These are phyloP conservation scores for Arthrobotrys sinensis DNA, from an alignment of 2,329 filamentous ascomycete species.

Conservation along the genomic window DNA sequence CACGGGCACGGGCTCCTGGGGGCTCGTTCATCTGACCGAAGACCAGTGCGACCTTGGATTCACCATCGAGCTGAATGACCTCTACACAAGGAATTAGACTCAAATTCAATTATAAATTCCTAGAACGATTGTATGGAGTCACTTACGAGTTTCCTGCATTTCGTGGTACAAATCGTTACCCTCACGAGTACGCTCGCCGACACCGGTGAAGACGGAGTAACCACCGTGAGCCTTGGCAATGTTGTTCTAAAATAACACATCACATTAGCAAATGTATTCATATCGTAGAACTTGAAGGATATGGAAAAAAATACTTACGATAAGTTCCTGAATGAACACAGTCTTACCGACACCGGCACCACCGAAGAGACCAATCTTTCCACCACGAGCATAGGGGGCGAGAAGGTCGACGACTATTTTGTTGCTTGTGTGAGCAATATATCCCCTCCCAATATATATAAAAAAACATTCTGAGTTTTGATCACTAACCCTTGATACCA, in stretches of 20 bases:
- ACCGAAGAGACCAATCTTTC: constrained; percentile 99
- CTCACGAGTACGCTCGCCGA: constrained; percentile 99
- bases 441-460: constrained; percentile 18
- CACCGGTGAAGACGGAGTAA: constrained; percentile 99
- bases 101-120: not conserved
- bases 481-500: constrained; percentile 83
- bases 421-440: constrained; percentile 28
- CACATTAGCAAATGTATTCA: constrained; percentile 17
- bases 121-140: not conserved
- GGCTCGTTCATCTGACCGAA: constrained; percentile 99
- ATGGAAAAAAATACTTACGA: constrained; percentile 73
- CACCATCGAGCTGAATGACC: constrained; percentile 99
- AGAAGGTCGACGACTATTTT: constrained; percentile 89
- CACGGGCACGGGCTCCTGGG: constrained; percentile 99
- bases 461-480: not conserved
- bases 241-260: constrained; percentile 80
- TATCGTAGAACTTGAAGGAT: not conserved
- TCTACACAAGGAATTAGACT: constrained; percentile 66
- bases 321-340: constrained; percentile 99
- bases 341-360: constrained; percentile 99
- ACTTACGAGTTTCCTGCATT: constrained; percentile 93
- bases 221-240: constrained; percentile 99
- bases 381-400: constrained; percentile 99
- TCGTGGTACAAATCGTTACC: constrained; percentile 99
- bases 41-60: constrained; percentile 98